These are phyloP conservation scores for Phytophthora crassamura DNA, from an alignment of 352 stramenopile species.

Conservation along the genomic window DNA sequence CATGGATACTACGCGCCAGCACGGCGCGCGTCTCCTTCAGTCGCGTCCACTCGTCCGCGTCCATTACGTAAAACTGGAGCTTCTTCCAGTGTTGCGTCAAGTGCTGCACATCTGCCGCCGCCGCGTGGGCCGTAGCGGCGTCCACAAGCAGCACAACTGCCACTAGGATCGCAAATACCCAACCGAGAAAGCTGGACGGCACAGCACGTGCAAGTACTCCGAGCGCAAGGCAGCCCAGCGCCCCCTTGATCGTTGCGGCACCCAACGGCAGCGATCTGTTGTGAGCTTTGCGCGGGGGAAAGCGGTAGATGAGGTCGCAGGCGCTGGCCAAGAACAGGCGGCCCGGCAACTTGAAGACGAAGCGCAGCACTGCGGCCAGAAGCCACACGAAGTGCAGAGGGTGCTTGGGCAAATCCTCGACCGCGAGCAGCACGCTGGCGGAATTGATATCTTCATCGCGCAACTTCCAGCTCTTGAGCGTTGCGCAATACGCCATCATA, in stretches of 20 bases:
- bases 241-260: constrained; percentile 44
- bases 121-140: constrained; percentile 42
- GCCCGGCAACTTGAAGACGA: constrained; percentile 47
- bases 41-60: constrained; percentile 53
- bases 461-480: constrained; percentile 68
- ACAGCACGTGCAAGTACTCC: constrained; percentile 43
- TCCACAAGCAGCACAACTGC: constrained; percentile 42
- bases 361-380: constrained; percentile 47
- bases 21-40: constrained; percentile 63
- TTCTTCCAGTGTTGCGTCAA: constrained; percentile 73
- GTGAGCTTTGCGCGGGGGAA: constrained; percentile 36
- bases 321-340: constrained; percentile 55
- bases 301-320: constrained; percentile 64
- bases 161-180: constrained; percentile 29
- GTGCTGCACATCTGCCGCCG: constrained; percentile 45
- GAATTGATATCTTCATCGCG: constrained; percentile 78
- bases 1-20: constrained; percentile 68
- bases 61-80: constrained; percentile 80
- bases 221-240: constrained; percentile 43
- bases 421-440: constrained; percentile 45
- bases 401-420: constrained; percentile 50
- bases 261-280: constrained; percentile 35
- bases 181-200: constrained; percentile 43
- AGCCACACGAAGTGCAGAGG: constrained; percentile 57
- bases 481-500: constrained; percentile 66